Evolutionary conservation across 169 alveolate genomes (phyloP), one percentile per base, ranked within the genome.

Genomic region (Plasmodium fragile): DNA sequence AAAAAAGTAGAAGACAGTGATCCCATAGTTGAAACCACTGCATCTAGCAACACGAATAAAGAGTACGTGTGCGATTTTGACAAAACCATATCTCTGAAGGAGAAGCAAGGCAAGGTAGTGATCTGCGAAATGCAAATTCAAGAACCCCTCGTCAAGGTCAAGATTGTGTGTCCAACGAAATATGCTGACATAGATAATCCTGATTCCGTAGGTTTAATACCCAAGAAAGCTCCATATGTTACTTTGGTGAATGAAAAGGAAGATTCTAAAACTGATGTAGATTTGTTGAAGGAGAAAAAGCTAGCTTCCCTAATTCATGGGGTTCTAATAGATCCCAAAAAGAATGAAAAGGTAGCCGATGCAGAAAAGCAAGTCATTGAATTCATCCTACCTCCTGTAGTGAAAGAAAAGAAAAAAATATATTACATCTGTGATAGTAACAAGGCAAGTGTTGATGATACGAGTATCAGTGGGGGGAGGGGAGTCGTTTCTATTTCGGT

Each of bases 51-150:
- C 72, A 89, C 94, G 45, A 80, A 80, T 8, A 89, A 80, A 25
- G 94, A 79, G n/a, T 89, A 89, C 71, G 81, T 80, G 11, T 89
- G 94, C 79, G 94, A 89, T 25, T 89, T 89, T 79, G 45, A 41
- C 4, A 70, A 87, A 16, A 28, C 43, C 18, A 22, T 52, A 89
- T 45, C 36, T 3, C 91, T 53, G 81, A 59, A 22, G 4, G 94
- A 77, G 32, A 39, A 6, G 7, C 1, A 13, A 2, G 16, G 28
- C 25, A 89, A 52, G 43, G 89, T 41, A 78, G 72, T 39, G 32
- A 80, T 39, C 8, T 89, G 94, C 10, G 72, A 89, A 78, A 11
- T 89, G 28, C 55, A 59, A n/a, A 49, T 89, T 1, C 34, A 53
- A n/a, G 90, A 78, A 8, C 94, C 94, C 32, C 30, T 89, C 30